Evolutionary conservation across 2,329 filamentous ascomycete species (phyloP).

Genomic region (Ramularia endophylla): DNA sequence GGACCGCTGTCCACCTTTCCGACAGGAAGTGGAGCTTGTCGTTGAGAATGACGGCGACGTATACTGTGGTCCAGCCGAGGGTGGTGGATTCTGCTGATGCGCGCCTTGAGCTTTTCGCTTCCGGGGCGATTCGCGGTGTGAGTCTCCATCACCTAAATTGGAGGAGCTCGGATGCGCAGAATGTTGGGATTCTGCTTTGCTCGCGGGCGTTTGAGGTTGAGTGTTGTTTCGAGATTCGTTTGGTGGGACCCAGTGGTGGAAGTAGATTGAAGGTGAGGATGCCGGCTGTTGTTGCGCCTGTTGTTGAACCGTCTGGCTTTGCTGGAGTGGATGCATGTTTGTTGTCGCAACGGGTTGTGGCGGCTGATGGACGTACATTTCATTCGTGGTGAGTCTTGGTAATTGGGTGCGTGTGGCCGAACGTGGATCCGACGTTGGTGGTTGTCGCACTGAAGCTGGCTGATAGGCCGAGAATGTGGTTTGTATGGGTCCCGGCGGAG

Average conservation of each 20-base stretch:
- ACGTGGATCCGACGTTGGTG: conserved; percentile 38
- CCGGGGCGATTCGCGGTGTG: conserved; percentile 68
- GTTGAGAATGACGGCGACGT: conserved; percentile 49
- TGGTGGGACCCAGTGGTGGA: conserved; percentile 90
- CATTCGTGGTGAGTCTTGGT: conserved; percentile 48
- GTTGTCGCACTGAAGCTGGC: conserved; percentile 23
- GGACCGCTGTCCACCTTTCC: conserved; percentile 46
- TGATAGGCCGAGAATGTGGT: conserved; percentile 37
- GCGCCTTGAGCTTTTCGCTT: conserved; percentile 69
- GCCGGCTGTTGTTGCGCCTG: conserved; percentile 51
- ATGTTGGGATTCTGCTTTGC: conserved; percentile 41
- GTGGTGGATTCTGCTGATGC: conserved; percentile 47
- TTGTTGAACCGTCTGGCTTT: conserved; percentile 46
- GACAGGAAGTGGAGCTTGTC: conserved; percentile 47
- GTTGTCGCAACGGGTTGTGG: conserved; percentile 33
- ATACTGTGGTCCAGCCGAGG: conserved; percentile 46
- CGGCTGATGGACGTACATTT: conserved; percentile 45
- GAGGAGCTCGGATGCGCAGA: conserved; percentile 44
- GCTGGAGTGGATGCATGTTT: conserved; percentile 37
- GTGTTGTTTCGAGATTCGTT: conserved; percentile 48
- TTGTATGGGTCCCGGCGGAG: conserved; percentile 29
- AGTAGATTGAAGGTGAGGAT: conserved; percentile 72
- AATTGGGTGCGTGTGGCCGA: conserved; percentile 43
- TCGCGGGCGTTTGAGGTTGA: conserved; percentile 69
- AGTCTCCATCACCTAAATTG: conserved; percentile 50